Percentiles rank a stretch among this genome's conserved stretches.
These are phyloP conservation scores for Hypoxylon sp. DNA, from an alignment of 2,329 filamentous ascomycete genomes.

Conservation along the genomic window DNA sequence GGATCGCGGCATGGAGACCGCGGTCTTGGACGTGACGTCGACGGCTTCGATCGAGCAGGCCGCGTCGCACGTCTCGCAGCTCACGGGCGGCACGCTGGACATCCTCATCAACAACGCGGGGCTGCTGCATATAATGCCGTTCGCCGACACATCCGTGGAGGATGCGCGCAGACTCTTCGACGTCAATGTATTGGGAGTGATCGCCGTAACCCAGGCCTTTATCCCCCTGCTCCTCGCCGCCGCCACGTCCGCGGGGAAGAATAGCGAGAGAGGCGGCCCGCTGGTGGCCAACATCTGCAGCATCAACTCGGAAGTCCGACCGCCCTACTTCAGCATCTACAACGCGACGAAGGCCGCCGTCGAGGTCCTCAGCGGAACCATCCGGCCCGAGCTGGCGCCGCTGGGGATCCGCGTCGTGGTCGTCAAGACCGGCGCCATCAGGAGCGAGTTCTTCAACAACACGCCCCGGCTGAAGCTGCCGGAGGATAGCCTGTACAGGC, in stretches of 20 bases:
- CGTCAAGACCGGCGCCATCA: constrained; percentile 45
- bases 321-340: constrained; percentile 44
- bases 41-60: constrained; percentile 37
- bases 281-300: constrained; percentile 46
- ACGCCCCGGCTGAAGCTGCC: constrained; percentile 41
- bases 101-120: constrained; percentile 48
- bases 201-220: constrained; percentile 40
- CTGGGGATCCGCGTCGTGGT: constrained; percentile 46
- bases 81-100: constrained; percentile 43
- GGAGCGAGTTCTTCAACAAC: constrained; percentile 42
- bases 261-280: neutral
- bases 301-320: constrained; percentile 40
- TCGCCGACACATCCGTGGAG: constrained; percentile 36
- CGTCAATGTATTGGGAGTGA: constrained; percentile 43
- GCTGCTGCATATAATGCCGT: constrained; percentile 39
- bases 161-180: constrained; percentile 40
- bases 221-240: constrained; percentile 37
- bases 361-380: constrained; percentile 40
- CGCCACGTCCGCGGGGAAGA: constrained; percentile 1
- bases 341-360: constrained; percentile 49
- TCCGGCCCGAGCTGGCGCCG: constrained; percentile 46
- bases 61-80: constrained; percentile 27
- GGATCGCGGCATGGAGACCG: constrained; percentile 42
- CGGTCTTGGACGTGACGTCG: constrained; percentile 47
- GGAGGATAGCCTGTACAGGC: constrained; percentile 42